phyloP scores from a whole-genome alignment of 257 asterid genomes.

The Nicotiana otophora region DNA sequence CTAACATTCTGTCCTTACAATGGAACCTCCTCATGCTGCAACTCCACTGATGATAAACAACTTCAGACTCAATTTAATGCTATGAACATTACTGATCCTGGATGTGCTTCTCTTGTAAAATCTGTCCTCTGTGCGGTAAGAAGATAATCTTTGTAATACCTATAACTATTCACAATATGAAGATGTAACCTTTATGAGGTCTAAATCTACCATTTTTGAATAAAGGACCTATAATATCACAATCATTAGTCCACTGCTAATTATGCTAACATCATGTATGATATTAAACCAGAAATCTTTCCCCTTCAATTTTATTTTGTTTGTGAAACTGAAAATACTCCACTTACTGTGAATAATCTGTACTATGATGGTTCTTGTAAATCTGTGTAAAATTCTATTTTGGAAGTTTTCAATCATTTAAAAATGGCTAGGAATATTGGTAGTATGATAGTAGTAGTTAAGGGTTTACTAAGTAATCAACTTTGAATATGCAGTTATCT shows the following conservation, averaged over 20 bases:
- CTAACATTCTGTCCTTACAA: conserved; percentile 61
- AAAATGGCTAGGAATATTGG: neutral
- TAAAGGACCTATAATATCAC: neutral
- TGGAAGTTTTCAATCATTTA: neutral
- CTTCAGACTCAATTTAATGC: conserved; percentile 44
- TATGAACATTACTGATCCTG: conserved; percentile 60
- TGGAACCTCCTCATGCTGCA: conserved; percentile 75
- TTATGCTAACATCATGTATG: neutral
- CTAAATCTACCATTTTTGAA: neutral
- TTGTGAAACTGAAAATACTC: neutral
- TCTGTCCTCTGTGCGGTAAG: conserved; percentile 73
- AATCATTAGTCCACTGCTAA: neutral
- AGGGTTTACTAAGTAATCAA: neutral
- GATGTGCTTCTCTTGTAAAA: conserved; percentile 66
- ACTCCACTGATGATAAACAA: conserved; percentile 39
- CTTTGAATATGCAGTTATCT: neutral
- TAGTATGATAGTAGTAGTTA: neutral
- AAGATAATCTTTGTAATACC: neutral
- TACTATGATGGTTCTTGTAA: too few relatives aligned
- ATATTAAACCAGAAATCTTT: neutral
- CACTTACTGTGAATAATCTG: neutral
- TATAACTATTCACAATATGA: neutral
- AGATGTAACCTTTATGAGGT: neutral
- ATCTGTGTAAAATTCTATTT: neutral
- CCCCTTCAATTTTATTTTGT: neutral